phyloP scores from a whole-genome alignment of 495 filamentous ascomycete genomes.

The Lineolata rhizophorae region DNA sequence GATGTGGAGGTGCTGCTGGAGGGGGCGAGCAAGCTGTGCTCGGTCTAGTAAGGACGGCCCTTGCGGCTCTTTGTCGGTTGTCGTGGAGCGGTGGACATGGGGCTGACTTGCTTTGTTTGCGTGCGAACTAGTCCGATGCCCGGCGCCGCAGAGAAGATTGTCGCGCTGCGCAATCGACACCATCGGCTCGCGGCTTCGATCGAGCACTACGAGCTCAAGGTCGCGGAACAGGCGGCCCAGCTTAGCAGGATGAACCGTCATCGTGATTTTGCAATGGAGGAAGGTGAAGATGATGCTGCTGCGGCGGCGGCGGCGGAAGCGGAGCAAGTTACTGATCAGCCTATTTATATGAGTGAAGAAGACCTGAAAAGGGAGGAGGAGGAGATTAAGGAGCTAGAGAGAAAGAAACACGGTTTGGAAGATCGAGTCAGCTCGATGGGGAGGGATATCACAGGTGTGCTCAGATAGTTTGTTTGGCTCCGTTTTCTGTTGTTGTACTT shows the following conservation, averaged over 20 bases:
- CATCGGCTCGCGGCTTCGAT: constrained; percentile 51
- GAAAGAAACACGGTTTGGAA: constrained; percentile 55
- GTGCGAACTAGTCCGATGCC: constrained; percentile 36
- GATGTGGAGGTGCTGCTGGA: constrained; percentile 70
- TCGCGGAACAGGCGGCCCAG: constrained; percentile 54
- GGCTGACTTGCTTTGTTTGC: no score
- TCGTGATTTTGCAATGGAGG: constrained; percentile 22
- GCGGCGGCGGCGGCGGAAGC: constrained; percentile 16
- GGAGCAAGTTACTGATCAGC: constrained; percentile 33
- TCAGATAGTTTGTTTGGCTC: no score
- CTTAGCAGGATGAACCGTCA: constrained; percentile 50
- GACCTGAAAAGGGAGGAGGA: constrained; percentile 58
- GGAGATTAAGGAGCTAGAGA: constrained; percentile 55
- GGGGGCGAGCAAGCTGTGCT: constrained; percentile 78
- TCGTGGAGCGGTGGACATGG: no score
- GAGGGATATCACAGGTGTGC: constrained; percentile 28
- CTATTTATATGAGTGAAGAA: constrained; percentile 11
- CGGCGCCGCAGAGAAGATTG: constrained; percentile 62
- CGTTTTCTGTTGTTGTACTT: no score
- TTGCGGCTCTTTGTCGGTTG: background rate
- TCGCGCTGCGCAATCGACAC: constrained; percentile 46
- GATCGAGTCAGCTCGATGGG: constrained; percentile 61
- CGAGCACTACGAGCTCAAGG: constrained; percentile 52
- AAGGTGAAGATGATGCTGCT: constrained; percentile 17
- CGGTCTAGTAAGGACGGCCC: constrained; percentile 63